Evolutionary conservation across 1,139 yeast genomes (phyloP), one percentile per base, ranked within the genome.

Genomic region (Yamadazyma triangularis): DNA sequence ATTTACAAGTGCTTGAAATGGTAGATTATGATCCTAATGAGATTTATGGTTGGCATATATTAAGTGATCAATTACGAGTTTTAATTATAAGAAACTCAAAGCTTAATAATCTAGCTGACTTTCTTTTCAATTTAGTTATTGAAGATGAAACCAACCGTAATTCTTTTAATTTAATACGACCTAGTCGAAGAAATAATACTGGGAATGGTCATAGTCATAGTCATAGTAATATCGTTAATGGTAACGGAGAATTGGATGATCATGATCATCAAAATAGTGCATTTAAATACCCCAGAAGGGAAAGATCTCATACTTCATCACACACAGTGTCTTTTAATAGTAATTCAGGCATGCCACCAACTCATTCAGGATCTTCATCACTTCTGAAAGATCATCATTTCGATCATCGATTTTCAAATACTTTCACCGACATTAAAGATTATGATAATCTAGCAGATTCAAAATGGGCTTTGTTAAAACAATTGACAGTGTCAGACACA

Each of bases 21-120:
- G 57, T 64, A 24, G 81, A 77, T 36, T 64, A 77, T 40, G 83
- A 77, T 37, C 81, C 83, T 12, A 75, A 77, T 40, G 83, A 77
- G 41, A 61, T 79, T 9, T 78, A 64, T 51, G 86, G 86, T 2
- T 79, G 86, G 86, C 68, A 77, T 47, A 46, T 57, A 10, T 49
- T 79, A 22, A 65, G 82, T 37, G 79, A 74, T 33, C 75, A 65
- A 38, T 56, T 79, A 26, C 59, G 80, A 33, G 73, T 77, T 28
- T 58, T 79, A 33, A 73, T 76, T 7, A 60, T 79, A 12, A 64
- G 74, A 35, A 70, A 71, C 40, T 56, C 73, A 1, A 73, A 71
- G 37, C 52, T 77, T 4, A 59, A 58, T 25, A 77, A 73, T 43
- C 64, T 79, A 14, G 63, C 64, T 3, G 83, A 77, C 36, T 51